phyloP scores from a whole-genome alignment of 2,329 filamentous ascomycete genomes.

The Microcyclosporella mali region DNA sequence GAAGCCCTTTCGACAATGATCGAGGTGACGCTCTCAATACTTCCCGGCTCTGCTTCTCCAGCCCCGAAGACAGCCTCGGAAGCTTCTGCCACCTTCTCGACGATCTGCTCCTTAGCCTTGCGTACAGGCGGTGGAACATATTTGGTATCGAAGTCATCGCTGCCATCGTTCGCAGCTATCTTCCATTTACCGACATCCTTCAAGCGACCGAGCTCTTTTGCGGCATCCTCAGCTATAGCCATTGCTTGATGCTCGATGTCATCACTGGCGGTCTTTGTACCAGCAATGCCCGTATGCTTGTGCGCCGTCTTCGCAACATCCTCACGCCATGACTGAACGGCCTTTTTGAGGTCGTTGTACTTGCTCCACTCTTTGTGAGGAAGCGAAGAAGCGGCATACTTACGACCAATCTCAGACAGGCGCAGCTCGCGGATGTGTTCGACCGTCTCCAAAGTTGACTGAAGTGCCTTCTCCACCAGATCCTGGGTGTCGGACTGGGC shows the following conservation, averaged over 20 bases:
- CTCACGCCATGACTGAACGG: slow-evolving; percentile 76
- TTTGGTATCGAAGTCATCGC: slow-evolving; percentile 71
- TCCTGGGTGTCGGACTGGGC: slow-evolving; percentile 65
- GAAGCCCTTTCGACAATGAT: slow-evolving; percentile 23
- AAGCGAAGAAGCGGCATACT: slow-evolving; percentile 90
- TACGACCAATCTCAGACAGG: slow-evolving; percentile 84
- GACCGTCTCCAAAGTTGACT: slow-evolving; percentile 74
- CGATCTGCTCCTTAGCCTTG: slow-evolving; percentile 39
- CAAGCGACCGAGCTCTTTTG: slow-evolving; percentile 69
- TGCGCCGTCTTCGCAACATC: slow-evolving; percentile 73
- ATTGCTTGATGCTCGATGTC: slow-evolving; percentile 74
- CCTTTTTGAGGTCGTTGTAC: slow-evolving; percentile 79
- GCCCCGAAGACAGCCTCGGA: slow-evolving; percentile 33
- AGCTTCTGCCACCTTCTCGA: slow-evolving; percentile 25
- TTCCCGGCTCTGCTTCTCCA: slow-evolving; percentile 27
- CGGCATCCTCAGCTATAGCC: slow-evolving; percentile 69
- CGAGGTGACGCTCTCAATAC: slow-evolving; percentile 33
- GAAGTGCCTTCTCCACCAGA: slow-evolving; percentile 65
- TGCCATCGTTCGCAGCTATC: slow-evolving; percentile 64
- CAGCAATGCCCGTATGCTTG: slow-evolving; percentile 59
- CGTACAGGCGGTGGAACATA: slow-evolving; percentile 52
- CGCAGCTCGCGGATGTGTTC: slow-evolving; percentile 77
- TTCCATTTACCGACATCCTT: slow-evolving; percentile 86
- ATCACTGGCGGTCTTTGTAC: slow-evolving; percentile 61
- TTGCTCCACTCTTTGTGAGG: slow-evolving; percentile 97